Evolutionary conservation across 148 eudicot species (phyloP), one percentile per base, ranked within the genome.

Genomic region (Amaranthus hypochondriacus): DNA sequence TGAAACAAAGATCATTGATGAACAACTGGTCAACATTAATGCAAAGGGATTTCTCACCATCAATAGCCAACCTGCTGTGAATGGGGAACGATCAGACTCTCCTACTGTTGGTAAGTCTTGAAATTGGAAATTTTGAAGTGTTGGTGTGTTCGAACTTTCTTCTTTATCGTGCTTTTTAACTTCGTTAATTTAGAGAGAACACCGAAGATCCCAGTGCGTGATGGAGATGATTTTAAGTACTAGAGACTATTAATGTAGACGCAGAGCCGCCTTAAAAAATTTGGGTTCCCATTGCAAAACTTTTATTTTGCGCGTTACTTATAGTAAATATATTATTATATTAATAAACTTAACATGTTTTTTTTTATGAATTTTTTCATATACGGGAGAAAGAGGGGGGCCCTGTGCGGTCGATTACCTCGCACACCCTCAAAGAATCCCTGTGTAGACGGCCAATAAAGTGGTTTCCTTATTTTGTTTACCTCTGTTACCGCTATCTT

Each of bases 51-150:
- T 91, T 70, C 93, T 91, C 79, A 91, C 98, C 42, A 88, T 92
- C 79, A 94, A 94, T 71, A 94, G 98, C 79, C 98, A 91, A 78
- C 98, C 98, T 13, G 90, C 98, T 15, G 97, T 94, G 56, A 94
- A 91, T 73, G 98, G 96, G 67, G 91, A 83, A 68, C 81, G 78
- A 73, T 94, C 98, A 42, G 98, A 91, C 83, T 87, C 96, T 59
- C 88, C 88, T 13, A 44, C 92, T 68, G 87, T 94, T 75, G 98
- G 98, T 94, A 86, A 79, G 91, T 69, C 66, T 11, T 47, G 4
- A 51, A 7, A 50, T 42, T 43, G 10, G 48, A 62, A 7, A 43
- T 42, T 0, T 42, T 42, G 64, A 11, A 6, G 8, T 2, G 4
- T 21, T 21, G 9, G 64, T 60, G 7, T 21, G 7, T 56, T 13